Conservation (phyloP, 495 filamentous ascomycete species). For the Tuber brumale region DNA sequence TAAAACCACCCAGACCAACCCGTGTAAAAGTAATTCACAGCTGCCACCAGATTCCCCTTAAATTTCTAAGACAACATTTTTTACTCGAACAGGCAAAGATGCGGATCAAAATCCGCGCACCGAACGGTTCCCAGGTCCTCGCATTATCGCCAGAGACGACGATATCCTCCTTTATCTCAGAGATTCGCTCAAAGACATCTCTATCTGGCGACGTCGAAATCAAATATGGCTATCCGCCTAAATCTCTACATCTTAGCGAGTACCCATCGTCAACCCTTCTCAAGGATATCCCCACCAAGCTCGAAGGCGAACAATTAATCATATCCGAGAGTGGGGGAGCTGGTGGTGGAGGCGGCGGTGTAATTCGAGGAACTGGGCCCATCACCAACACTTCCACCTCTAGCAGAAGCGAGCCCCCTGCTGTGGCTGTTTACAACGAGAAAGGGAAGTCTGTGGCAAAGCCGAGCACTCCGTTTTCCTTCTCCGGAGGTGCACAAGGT, state of each 20-base stretch:
- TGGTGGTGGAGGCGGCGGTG: slow-evolving; percentile 8
- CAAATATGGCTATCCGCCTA: slow-evolving; percentile 82
- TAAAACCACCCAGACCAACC: not conserved
- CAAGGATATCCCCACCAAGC: slow-evolving; percentile 55
- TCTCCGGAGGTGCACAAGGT: slow-evolving; percentile 19
- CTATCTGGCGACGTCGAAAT: slow-evolving; percentile 56
- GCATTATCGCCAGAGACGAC: slow-evolving; percentile 28
- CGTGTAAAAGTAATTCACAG: not conserved
- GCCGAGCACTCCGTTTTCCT: slow-evolving; percentile 22
- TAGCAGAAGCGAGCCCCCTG: slow-evolving; percentile 18
- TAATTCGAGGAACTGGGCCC: slow-evolving; percentile 27
- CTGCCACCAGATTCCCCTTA: not conserved
- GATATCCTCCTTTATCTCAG: slow-evolving; percentile 28
- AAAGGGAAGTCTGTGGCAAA: slow-evolving; percentile 9
- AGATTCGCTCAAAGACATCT: slow-evolving; percentile 31
- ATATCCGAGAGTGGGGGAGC: slow-evolving; percentile 50
- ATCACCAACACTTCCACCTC: slow-evolving; percentile 18
- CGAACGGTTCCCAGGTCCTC: slow-evolving; percentile 37
- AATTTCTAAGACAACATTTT: not conserved
- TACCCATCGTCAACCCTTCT: slow-evolving; percentile 49
- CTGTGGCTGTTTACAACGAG: slow-evolving; percentile 20
- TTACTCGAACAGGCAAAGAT: slow-evolving; percentile 11
- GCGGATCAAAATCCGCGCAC: slow-evolving; percentile 40
- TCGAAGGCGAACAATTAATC: slow-evolving; percentile 79
- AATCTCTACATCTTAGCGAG: slow-evolving; percentile 56